A percentile compares a stretch with the other conserved stretches of the same genome.
Conservation (phyloP, 2,329 filamentous ascomycete genomes). For the Thelonectria blattea region DNA sequence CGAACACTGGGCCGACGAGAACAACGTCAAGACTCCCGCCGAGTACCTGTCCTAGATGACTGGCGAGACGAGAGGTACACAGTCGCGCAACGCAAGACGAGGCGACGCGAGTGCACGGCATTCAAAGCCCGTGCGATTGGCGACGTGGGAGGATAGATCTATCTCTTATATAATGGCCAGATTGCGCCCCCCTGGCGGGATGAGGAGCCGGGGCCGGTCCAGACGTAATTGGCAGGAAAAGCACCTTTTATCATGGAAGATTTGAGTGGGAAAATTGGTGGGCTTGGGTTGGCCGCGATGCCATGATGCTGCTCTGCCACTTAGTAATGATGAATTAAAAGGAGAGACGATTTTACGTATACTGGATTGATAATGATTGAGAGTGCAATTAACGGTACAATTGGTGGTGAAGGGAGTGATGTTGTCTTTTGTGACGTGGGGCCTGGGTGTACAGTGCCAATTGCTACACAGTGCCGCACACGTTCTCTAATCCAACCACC, state of each 20-base stretch:
- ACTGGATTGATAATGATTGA: background rate
- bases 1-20: conserved; percentile 45
- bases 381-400: background rate
- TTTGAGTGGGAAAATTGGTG: conserved; percentile 20
- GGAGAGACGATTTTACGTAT: conserved; percentile 11
- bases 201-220: conserved; percentile 30
- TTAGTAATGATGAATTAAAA: conserved; percentile 32
- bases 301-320: conserved; percentile 10
- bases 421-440: background rate
- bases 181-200: conserved; percentile 33
- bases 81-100: conserved; percentile 1
- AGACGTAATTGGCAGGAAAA: conserved; percentile 31
- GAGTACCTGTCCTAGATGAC: conserved; percentile 35
- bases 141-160: conserved; percentile 23
- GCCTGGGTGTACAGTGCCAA: conserved; percentile 1
- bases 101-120: conserved; percentile 8
- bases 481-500: no score
- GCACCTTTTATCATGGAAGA: conserved; percentile 33
- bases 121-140: conserved; percentile 2
- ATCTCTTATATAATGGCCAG: conserved; percentile 31
- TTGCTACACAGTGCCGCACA: background rate
- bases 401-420: background rate
- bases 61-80: background rate
- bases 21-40: conserved; percentile 43
- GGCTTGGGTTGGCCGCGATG: conserved; percentile 9